These are phyloP conservation scores for Heritiera fomes DNA, from an alignment of 345 rosid genomes.

Conservation along the genomic window DNA sequence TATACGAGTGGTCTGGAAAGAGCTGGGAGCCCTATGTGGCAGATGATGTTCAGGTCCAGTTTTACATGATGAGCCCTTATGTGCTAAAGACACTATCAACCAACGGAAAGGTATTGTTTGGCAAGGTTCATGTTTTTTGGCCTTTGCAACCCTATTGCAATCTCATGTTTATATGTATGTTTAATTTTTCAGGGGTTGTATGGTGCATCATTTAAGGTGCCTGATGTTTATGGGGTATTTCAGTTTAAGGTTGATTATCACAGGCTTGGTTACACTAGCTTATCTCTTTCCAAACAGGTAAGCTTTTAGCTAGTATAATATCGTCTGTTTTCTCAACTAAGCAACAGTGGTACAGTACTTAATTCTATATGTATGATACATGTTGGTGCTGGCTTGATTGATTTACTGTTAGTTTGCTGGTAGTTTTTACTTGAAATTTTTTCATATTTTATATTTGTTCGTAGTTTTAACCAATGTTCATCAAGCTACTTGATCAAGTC, in stretches of 20 bases:
- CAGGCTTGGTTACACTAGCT: constrained; percentile 63
- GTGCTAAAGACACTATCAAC: constrained; percentile 64
- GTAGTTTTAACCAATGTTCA: too few species aligned
- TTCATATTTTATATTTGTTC: not conserved
- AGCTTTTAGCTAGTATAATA: constrained; percentile 2
- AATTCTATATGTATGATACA: not conserved
- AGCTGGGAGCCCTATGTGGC: constrained; percentile 74
- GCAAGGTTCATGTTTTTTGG: not conserved
- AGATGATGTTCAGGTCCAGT: constrained; percentile 67
- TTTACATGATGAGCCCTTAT: constrained; percentile 81
- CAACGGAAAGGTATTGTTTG: constrained; percentile 45
- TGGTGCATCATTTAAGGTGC: constrained; percentile 64
- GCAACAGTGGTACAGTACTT: not conserved
- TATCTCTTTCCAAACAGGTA: constrained; percentile 74
- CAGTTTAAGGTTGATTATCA: constrained; percentile 76
- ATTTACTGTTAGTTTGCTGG: too few species aligned
- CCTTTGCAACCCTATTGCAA: not conserved
- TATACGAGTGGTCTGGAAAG: constrained; percentile 70
- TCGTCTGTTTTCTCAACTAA: not conserved
- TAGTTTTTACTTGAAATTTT: not conserved
- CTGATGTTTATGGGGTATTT: constrained; percentile 78
- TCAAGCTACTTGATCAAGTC: not conserved
- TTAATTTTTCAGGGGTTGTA: constrained; percentile 55
- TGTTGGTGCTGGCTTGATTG: not conserved
- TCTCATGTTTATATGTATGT: constrained; percentile 4